A percentile compares a stretch with the other conserved stretches of the same genome.
Evolutionary conservation across 371 early-diverging fungal genomes (phyloP).

Genomic region (Choanephora cucurbitarum): DNA sequence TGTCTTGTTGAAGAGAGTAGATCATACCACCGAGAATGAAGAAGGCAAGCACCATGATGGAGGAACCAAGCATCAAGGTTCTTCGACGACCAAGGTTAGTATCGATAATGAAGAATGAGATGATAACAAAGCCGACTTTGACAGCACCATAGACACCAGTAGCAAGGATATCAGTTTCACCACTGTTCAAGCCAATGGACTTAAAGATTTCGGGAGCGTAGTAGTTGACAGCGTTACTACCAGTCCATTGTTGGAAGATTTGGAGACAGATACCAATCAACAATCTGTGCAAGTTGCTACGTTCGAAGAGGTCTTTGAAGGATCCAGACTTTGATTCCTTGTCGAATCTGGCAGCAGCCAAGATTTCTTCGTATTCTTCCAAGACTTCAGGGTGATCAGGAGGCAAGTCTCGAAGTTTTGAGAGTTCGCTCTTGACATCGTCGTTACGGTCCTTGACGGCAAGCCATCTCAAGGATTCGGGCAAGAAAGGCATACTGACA

Average conservation of each 20-base stretch:
- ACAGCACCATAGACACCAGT: conserved; percentile 54
- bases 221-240: conserved; percentile 69
- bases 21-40: conserved; percentile 45
- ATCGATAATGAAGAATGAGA: conserved; percentile 52
- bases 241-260: conserved; percentile 70
- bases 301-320: conserved; percentile 51
- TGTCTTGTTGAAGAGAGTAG: conserved; percentile 29
- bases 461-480: conserved; percentile 70
- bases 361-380: conserved; percentile 55
- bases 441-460: conserved; percentile 47
- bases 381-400: conserved; percentile 45
- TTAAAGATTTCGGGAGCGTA: conserved; percentile 59
- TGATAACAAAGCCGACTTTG: conserved; percentile 45
- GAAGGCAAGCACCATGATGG: conserved; percentile 39
- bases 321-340: conserved; percentile 43
- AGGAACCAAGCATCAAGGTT: conserved; percentile 45
- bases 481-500: conserved; percentile 56
- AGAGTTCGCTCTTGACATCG: conserved; percentile 48
- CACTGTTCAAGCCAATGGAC: conserved; percentile 41
- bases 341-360: conserved; percentile 45
- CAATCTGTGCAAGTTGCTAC: conserved; percentile 48
- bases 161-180: conserved; percentile 46
- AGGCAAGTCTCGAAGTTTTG: conserved; percentile 48
- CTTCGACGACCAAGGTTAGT: conserved; percentile 43
- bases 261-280: conserved; percentile 57